Evolutionary conservation across 2,329 filamentous ascomycete genomes (phyloP), one percentile per base, ranked within the genome.

Genomic region (Beauveria sp.): DNA sequence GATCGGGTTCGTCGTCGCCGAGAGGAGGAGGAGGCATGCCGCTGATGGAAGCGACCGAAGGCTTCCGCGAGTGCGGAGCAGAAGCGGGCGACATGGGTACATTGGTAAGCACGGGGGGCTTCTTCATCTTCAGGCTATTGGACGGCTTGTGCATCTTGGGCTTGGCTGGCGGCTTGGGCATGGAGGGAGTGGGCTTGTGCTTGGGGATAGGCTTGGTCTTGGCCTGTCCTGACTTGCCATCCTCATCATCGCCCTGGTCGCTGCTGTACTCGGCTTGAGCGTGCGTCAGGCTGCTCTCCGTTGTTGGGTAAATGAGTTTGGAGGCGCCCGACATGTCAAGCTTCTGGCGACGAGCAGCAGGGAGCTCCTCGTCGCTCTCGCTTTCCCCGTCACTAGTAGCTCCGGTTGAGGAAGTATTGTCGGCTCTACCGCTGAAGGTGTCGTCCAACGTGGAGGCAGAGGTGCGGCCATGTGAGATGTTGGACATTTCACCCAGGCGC

Each of bases 391-490:
- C 89, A 67, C 89, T 92, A 53, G 90, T 94, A 60, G 90, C 91
- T 59, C 90, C 90, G 50, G 90, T 91, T 2, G 91, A 96, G 3
- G 91, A 96, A 54, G 90, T 85, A 53, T 84, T 85, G 71, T 97
- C 93, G 46, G 92, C 92, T 68, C 86, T 87, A 53, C 92, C 92
- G 72, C 93, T 97, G 65, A 97, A 90, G 1, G 91, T 92, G 74
- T 97, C 93, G 69, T 97, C 93, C 61, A 94, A 79, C 6, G 93
- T 97, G 1, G 93, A 97, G 7, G 92, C 91, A 9, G 93, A 97
- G 3, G 91, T 96, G 66, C 93, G 89, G 59, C 92, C 92, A 69
- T 96, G 91, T 2, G 92, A 96, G 70, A 96, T 89, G 72, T 96
- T 96, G 61, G 92, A 94, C 67, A 92, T 91, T 72, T 97, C 92